A percentile compares a stretch with the other conserved stretches of the same genome.
These are phyloP conservation scores for Nakataea oryzae DNA, from an alignment of 2,329 filamentous ascomycete species.

Conservation along the genomic window DNA sequence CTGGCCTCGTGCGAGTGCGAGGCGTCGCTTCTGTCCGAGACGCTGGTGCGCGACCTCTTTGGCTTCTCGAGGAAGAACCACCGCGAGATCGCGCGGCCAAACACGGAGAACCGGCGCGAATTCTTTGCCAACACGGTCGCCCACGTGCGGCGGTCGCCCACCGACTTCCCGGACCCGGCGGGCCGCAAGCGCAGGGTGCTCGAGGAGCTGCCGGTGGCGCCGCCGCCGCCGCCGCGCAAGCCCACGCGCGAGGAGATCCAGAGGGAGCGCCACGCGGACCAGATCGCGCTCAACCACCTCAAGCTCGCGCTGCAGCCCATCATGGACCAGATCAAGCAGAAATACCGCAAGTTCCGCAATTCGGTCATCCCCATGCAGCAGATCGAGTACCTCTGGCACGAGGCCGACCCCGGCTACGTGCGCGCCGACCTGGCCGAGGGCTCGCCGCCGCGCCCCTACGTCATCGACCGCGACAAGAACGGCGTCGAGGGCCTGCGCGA, in stretches of 20 bases:
- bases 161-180: conserved; percentile 76
- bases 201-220: conserved; percentile 65
- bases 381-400: conserved; percentile 75
- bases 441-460: conserved; percentile 53
- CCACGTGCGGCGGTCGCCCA: conserved; percentile 69
- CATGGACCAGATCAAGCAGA: conserved; percentile 88
- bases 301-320: conserved; percentile 87
- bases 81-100: conserved; percentile 58
- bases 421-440: conserved; percentile 36
- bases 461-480: conserved; percentile 68
- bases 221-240: conserved; percentile 56
- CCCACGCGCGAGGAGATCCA: conserved; percentile 72
- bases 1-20: conserved; percentile 73
- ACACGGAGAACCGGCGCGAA: conserved; percentile 54
- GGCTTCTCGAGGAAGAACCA: conserved; percentile 74
- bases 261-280: conserved; percentile 70
- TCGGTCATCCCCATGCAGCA: conserved; percentile 64
- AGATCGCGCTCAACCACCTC: conserved; percentile 71
- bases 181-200: conserved; percentile 81
- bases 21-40: conserved; percentile 46
- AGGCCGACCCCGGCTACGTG: conserved; percentile 66
- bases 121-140: conserved; percentile 70
- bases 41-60: conserved; percentile 69
- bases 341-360: conserved; percentile 79
- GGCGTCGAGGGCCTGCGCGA: conserved; percentile 70